These are phyloP conservation scores for Yamadazyma diddensiae DNA, from an alignment of 1,139 yeast genomes.

Conservation along the genomic window DNA sequence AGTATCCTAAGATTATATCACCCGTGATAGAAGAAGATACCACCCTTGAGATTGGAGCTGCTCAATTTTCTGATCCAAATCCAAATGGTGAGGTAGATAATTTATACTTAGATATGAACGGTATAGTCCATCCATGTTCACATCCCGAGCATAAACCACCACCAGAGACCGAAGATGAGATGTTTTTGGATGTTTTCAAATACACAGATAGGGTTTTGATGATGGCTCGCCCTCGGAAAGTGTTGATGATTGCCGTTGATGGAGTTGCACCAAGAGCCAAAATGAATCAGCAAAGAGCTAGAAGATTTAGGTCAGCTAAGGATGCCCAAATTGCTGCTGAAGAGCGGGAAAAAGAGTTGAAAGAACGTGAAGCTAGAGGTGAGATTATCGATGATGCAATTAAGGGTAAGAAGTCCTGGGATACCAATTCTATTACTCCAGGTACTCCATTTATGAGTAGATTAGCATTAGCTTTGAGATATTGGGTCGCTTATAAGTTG, in stretches of 20 bases:
- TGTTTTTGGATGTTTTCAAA: conserved; percentile 85
- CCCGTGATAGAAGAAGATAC: conserved; percentile 81
- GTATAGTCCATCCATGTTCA: conserved; percentile 96
- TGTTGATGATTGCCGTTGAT: conserved; percentile 92
- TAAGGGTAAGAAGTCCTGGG: conserved; percentile 61
- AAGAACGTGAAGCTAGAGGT: conserved; percentile 56
- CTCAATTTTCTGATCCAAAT: conserved; percentile 71
- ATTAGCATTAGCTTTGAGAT: conserved; percentile 78
- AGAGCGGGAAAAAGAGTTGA: conserved; percentile 52
- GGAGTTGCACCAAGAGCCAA: conserved; percentile 99
- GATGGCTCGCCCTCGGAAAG: conserved; percentile 94
- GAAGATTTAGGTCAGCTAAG: conserved; percentile 92
- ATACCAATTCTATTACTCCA: conserved; percentile 95
- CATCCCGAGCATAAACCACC: conserved; percentile 95
- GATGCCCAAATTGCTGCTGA: conserved; percentile 73
- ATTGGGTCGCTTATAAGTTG: conserved; percentile 88
- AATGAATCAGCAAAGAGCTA: conserved; percentile 96
- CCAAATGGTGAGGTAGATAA: conserved; percentile 96
- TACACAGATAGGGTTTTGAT: conserved; percentile 86
- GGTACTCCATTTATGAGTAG: conserved; percentile 98
- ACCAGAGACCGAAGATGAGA: conserved; percentile 92
- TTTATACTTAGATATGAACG: conserved; percentile 91
- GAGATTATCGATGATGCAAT: conserved; percentile 64
- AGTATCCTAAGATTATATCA: conserved; percentile 91
- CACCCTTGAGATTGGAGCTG: conserved; percentile 49